These are phyloP conservation scores for Penicillium samsonianum DNA, from an alignment of 495 filamentous ascomycete species.

Conservation along the genomic window DNA sequence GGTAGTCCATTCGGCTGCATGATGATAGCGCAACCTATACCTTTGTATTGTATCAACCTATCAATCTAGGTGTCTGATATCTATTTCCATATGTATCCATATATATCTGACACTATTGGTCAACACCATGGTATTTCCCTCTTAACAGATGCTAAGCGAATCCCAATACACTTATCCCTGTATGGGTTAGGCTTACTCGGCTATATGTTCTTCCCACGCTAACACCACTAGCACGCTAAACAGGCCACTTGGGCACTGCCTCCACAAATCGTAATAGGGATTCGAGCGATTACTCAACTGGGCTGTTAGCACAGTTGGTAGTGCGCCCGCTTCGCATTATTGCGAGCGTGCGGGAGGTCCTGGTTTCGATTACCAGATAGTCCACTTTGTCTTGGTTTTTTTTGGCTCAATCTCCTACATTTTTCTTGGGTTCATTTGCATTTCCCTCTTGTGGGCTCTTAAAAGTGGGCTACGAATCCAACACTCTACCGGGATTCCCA, in stretches of 20 bases:
- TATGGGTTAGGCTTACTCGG: conserved; percentile 4
- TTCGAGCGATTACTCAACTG: conserved; percentile 12
- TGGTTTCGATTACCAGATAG: conserved; percentile 30
- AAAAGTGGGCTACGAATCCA: not conserved
- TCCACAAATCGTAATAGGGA: conserved; percentile 1
- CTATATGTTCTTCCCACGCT: conserved; percentile 13
- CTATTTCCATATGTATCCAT: not conserved
- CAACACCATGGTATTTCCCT: not conserved
- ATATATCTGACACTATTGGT: not conserved
- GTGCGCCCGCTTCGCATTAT: conserved; percentile 25
- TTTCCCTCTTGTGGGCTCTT: not conserved
- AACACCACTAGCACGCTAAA: not conserved
- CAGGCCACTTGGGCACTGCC: not conserved
- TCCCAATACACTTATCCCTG: conserved; percentile 5
- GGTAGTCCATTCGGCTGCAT: conserved; percentile 24
- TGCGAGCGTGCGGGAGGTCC: conserved; percentile 21
- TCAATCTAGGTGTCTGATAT: conserved; percentile 1
- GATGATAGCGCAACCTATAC: conserved; percentile 4
- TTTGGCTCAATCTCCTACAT: not conserved
- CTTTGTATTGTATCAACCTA: conserved; percentile 10
- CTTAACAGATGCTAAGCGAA: conserved; percentile 1
- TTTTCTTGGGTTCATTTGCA: not conserved
- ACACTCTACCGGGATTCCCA: not conserved
- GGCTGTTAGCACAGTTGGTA: conserved; percentile 31
- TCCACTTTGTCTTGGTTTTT: conserved; percentile 17